Base-by-base conservation (phyloP, 2,329 filamentous ascomycete species). In the Hansfordia pulvinata region DNA sequence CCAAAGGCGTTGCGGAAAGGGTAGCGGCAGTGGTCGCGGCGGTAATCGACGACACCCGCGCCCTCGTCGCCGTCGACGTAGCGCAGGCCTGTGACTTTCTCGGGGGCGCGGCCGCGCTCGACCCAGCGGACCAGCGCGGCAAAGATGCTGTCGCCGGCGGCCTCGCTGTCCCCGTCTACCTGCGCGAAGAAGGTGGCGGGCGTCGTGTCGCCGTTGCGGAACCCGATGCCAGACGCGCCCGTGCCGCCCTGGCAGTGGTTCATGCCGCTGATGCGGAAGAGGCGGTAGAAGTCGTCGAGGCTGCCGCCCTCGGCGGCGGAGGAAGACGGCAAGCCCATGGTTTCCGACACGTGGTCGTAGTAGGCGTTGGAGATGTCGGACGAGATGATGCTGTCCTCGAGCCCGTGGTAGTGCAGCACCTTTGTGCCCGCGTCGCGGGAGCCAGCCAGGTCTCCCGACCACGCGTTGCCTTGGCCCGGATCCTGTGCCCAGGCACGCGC, bases 211-310 rank as follows among this genome's bases (percentile, higher is more conserved):
- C 23, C 15, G 10, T n/a, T n/a, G n/a, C n/a, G n/a, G n/a, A n/a
- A n/a, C n/a, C 23, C 23, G 12, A 24, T 10, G 9, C 16, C 9
- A 7, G 10, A 39, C 3, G 57, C 46, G 23, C 57, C 51, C 24
- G 35, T 35, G 25, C 56, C 53, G 11, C 53, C 54, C 4, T 26
- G 30, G 34, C 62, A 68, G 36, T 69, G 64, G 2, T 42, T 46
- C 46, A 62, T 62, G 3, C 62, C 63, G 8, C 50, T 54, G 30
- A 67, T 53, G 19, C 53, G 47, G 49, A 68, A 68, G 39, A 52
- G 58, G 18, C 40, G 35, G 19, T 37, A 35, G 25, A 33, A 33
- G 11, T 24, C 20, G 17, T 33, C 24, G 23, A 39, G 39, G 50
- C 55, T 6, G 38, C 29, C 27, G 47, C 52, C n/a, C 47, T 38